Conservation (phyloP, 441 rosid species). For the Bruguiera hainesii region DNA sequence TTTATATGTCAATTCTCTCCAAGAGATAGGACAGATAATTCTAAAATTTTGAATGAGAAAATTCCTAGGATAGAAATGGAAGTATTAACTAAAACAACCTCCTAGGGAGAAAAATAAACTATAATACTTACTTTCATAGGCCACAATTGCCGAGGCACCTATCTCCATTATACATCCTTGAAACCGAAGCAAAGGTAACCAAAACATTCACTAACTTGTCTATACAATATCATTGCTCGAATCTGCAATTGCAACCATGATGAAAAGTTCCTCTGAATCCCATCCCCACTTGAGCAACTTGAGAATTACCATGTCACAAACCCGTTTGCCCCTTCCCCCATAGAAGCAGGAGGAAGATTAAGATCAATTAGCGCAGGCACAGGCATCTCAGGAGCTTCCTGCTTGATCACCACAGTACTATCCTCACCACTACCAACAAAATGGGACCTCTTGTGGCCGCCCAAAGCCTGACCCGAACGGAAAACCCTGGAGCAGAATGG, state of each 20-base stretch:
- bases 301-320: slow-evolving; percentile 32
- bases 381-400: slow-evolving; percentile 35
- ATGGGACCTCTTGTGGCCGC: slow-evolving; percentile 95
- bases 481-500: slow-evolving; percentile 80
- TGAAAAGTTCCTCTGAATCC: slow-evolving; percentile 10
- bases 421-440: slow-evolving; percentile 53
- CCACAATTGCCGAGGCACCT: slow-evolving; percentile 22
- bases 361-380: slow-evolving; percentile 56
- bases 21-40: neutral
- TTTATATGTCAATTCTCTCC: slow-evolving; percentile 1
- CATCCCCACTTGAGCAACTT: slow-evolving; percentile 12
- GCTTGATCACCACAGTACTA: slow-evolving; percentile 48
- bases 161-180: slow-evolving; percentile 31
- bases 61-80: neutral
- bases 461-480: slow-evolving; percentile 88
- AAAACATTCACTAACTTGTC: slow-evolving; percentile 28
- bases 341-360: slow-evolving; percentile 64
- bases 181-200: slow-evolving; percentile 32
- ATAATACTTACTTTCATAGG: slow-evolving; percentile 22
- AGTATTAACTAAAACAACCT: neutral
- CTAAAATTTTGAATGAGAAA: slow-evolving; percentile 12
- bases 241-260: slow-evolving; percentile 16
- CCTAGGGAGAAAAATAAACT: neutral
- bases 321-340: slow-evolving; percentile 41
- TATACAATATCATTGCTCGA: slow-evolving; percentile 29